phyloP scores from a whole-genome alignment of 495 filamentous ascomycete genomes.

The Rhypophila decipiens region DNA sequence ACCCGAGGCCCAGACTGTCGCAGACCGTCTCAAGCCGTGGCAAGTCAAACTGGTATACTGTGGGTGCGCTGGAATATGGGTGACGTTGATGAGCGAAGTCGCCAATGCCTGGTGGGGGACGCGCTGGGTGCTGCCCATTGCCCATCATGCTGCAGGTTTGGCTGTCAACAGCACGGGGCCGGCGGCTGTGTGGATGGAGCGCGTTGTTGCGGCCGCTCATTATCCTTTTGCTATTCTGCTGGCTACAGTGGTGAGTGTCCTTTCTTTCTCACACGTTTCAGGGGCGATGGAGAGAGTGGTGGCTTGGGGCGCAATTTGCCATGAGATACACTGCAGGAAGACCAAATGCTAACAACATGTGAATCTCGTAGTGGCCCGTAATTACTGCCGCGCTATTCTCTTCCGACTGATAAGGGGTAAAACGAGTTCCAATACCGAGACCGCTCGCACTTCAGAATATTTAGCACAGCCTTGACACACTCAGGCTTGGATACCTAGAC shows the following conservation, averaged over 20 bases:
- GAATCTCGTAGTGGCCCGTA: background rate
- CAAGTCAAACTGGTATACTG: constrained; percentile 4
- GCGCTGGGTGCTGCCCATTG: constrained; percentile 9
- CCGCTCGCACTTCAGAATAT: background rate
- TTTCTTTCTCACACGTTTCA: background rate
- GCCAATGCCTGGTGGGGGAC: constrained; percentile 15
- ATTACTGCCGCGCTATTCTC: background rate
- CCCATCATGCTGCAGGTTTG: constrained; percentile 10
- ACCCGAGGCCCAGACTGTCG: background rate
- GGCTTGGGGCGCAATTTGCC: background rate
- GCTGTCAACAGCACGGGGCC: background rate
- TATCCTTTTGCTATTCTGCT: constrained; percentile 7
- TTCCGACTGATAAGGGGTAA: background rate
- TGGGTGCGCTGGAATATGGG: constrained; percentile 8
- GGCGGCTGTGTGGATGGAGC: constrained; percentile 10
- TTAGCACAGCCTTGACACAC: too few relatives aligned
- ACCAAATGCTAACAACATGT: background rate
- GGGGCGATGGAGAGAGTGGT: background rate
- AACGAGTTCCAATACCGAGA: background rate
- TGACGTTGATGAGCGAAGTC: constrained; percentile 8
- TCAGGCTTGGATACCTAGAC: too few relatives aligned
- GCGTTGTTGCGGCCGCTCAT: constrained; percentile 5
- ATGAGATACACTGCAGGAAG: background rate
- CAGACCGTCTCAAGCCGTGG: constrained; percentile 1
- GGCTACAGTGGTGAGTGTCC: constrained; percentile 5